These are phyloP conservation scores for Penicillium sp. DNA, from an alignment of 2,329 filamentous ascomycete species.

Conservation along the genomic window DNA sequence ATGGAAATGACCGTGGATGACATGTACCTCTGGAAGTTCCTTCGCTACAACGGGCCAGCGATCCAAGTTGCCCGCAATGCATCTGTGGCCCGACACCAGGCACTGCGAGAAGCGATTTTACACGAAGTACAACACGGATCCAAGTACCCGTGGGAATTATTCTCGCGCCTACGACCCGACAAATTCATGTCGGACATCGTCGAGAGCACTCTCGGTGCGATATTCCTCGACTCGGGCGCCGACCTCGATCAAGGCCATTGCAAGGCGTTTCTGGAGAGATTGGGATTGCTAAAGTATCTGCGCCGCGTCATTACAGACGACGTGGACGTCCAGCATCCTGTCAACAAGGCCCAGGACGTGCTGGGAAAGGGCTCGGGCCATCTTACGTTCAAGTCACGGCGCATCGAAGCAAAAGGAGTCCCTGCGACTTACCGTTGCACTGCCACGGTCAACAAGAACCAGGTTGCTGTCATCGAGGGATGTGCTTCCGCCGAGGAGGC, in stretches of 20 bases:
- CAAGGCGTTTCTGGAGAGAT: slow-evolving; percentile 58
- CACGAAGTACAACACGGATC: slow-evolving; percentile 52
- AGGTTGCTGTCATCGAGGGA: slow-evolving; percentile 25
- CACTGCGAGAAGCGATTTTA: slow-evolving; percentile 55
- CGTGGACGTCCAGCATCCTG: slow-evolving; percentile 62
- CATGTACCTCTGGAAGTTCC: slow-evolving; percentile 67
- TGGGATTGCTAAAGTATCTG: slow-evolving; percentile 68
- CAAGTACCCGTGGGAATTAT: slow-evolving; percentile 74
- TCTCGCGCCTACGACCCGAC: slow-evolving; percentile 65
- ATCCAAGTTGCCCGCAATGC: slow-evolving; percentile 21
- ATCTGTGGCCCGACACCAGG: slow-evolving; percentile 45
- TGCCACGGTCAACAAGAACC: slow-evolving; percentile 17
- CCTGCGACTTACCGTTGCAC: slow-evolving; percentile 26
- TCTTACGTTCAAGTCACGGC: slow-evolving; percentile 18
- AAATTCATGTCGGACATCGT: slow-evolving; percentile 86
- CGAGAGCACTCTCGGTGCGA: slow-evolving; percentile 76
- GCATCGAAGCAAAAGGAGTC: slow-evolving; percentile 15
- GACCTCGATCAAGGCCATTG: slow-evolving; percentile 57
- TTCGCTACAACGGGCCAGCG: slow-evolving; percentile 49
- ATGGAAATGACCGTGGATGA: slow-evolving; percentile 54
- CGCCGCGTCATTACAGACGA: slow-evolving; percentile 60
- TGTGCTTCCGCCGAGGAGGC: slow-evolving; percentile 34
- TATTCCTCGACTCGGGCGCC: slow-evolving; percentile 76
- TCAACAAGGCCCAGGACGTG: slow-evolving; percentile 67
- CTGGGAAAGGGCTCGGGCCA: slow-evolving; percentile 38